Evolutionary conservation across 345 rosid species (phyloP), one percentile per base, ranked within the genome.

Genomic region (Citrus unshiu): DNA sequence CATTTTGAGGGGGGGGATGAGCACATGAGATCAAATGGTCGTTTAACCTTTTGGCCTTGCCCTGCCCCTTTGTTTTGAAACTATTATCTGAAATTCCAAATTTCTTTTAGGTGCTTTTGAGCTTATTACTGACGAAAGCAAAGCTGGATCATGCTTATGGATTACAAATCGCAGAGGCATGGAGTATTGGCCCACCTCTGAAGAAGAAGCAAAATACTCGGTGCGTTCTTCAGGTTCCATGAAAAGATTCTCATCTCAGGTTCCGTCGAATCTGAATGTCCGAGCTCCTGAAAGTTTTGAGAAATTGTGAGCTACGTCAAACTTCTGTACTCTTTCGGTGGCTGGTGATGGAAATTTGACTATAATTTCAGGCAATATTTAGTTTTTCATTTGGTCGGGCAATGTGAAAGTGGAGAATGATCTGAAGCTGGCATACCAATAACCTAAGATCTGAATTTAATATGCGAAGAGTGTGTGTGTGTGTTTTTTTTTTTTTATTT

Each of bases 81-180:
- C 35, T 29, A 39, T 13, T 62, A 57, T 72, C 8, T 74, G 79
- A 68, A 80, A 49, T 75, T 73, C 39, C 40, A 63, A 57, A 57
- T 7, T 78, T 34, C 58, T 60, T 78, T 34, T 78, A 93, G 99
- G 98, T 80, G 94, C 93, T 79, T 93, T 93, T 83, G 95, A 93
- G 88, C 98, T 96, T 77, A 96, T 96, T 69, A 86, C 77, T 6
- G 82, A 96, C 80, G 94, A 93, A 82, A 91, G 80, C 32, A 93
- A 90, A 87, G 98, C 92, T 65, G 98, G 98, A 68, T 86, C 97
- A 60, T 93, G 98, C 86, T 86, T 96, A 43, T 93, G 97, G 98
- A 89, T 96, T 77, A 90, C 97, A 58, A 91, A 88, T 67, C 97
- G 99, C 58, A 91, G 86, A 64, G 99, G 98, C 70, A 73, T 90